Percentiles rank a stretch among this genome's conserved stretches.
These are phyloP conservation scores for Septoria linicola DNA, from an alignment of 2,329 filamentous ascomycete genomes.

Conservation along the genomic window DNA sequence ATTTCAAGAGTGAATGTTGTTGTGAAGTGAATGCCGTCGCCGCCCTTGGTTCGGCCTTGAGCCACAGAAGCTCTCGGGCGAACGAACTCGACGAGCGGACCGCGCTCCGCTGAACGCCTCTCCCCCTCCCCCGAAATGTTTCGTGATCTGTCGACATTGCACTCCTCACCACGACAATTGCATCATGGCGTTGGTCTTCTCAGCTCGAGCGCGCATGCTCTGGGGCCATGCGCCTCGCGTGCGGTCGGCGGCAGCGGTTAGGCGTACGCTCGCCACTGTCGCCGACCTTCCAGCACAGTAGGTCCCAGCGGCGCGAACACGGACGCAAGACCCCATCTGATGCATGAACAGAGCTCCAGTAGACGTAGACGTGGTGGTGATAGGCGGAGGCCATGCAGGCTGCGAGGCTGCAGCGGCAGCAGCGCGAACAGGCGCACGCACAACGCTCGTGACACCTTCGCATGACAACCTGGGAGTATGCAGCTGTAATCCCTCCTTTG, in stretches of 20 bases:
- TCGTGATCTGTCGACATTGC: too few relatives aligned
- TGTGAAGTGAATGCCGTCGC: too few relatives aligned
- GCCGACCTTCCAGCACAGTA: constrained; percentile 37
- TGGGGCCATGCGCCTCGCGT: constrained; percentile 52
- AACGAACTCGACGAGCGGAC: too few relatives aligned
- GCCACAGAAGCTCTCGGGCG: too few relatives aligned
- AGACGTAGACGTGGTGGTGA: constrained; percentile 86
- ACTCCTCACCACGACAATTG: background rate
- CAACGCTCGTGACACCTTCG: constrained; percentile 85
- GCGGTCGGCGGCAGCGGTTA: constrained; percentile 40
- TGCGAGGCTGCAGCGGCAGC: constrained; percentile 91
- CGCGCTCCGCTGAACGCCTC: too few relatives aligned
- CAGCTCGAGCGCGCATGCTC: constrained; percentile 41
- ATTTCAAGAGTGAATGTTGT: too few relatives aligned
- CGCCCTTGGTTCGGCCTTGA: too few relatives aligned
- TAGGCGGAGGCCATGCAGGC: constrained; percentile 93
- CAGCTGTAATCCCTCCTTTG: constrained; percentile 95
- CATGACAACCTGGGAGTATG: constrained; percentile 88
- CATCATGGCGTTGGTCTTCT: constrained; percentile 31
- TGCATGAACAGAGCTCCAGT: constrained; percentile 26
- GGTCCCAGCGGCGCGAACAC: constrained; percentile 5
- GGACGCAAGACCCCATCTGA: constrained; percentile 36
- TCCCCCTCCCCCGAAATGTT: too few relatives aligned
- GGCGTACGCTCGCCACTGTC: constrained; percentile 48
- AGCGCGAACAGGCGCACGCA: constrained; percentile 82